A percentile compares a stretch with the other conserved stretches of the same genome.
Evolutionary conservation across 2,329 filamentous ascomycete genomes (phyloP).

Genomic region (Bipolaris zeicola): DNA sequence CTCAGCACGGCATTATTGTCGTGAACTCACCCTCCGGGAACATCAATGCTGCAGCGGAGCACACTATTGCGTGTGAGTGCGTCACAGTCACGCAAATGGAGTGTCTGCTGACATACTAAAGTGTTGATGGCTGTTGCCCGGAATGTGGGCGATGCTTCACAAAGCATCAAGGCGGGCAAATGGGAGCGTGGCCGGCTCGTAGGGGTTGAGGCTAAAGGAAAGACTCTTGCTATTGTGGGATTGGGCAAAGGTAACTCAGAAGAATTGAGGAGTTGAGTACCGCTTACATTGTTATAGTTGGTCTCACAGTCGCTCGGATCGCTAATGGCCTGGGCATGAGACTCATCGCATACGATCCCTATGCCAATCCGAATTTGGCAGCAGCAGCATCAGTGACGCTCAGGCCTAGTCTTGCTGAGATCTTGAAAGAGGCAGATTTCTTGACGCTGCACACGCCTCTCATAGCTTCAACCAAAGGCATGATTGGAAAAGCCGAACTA

Average conservation of each 20-base stretch:
- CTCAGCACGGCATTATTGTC: conserved; percentile 74
- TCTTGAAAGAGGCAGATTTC: conserved; percentile 74
- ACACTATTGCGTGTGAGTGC: conserved; percentile 65
- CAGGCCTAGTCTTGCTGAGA: conserved; percentile 61
- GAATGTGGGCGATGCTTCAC: conserved; percentile 72
- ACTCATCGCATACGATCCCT: conserved; percentile 76
- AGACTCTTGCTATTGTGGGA: conserved; percentile 77
- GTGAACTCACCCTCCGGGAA: conserved; percentile 82
- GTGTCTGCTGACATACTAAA: conserved; percentile 31
- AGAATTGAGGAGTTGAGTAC: too few relatives aligned
- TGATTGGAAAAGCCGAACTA: conserved; percentile 72
- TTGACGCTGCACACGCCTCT: conserved; percentile 82
- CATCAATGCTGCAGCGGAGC: conserved; percentile 79
- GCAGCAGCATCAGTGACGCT: conserved; percentile 69
- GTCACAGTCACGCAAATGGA: not conserved
- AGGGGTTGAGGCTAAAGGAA: conserved; percentile 77
- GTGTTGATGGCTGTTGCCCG: conserved; percentile 75
- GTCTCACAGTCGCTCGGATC: conserved; percentile 79
- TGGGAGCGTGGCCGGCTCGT: conserved; percentile 79
- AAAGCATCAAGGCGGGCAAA: conserved; percentile 70
- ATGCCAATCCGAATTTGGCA: conserved; percentile 75
- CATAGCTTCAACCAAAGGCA: conserved; percentile 74
- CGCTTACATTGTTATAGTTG: conserved; percentile 57
- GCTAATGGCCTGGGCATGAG: conserved; percentile 78
- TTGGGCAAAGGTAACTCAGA: conserved; percentile 69